Base-by-base conservation (phyloP, 495 filamentous ascomycete genomes). In the Pseudevernia furfuracea region DNA sequence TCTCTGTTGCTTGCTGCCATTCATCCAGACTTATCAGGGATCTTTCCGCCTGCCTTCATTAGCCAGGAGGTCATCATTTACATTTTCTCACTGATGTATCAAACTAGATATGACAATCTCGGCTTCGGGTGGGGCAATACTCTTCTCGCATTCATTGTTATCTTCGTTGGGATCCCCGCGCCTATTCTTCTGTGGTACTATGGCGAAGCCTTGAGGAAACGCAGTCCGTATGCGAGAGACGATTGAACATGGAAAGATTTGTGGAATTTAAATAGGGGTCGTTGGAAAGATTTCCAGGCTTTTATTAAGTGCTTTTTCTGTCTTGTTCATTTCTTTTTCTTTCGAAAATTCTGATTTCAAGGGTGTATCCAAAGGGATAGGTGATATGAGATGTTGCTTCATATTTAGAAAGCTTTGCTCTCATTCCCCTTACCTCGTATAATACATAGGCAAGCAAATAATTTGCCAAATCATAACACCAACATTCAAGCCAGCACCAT, bases 111-210 rank as follows among this genome's bases (percentile, higher is more conserved):
- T 30, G 19, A 17, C 59, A 61, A 58, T 9, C 41, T 61, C 25
- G 46, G 46, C 10, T 37, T 52, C 14, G 77, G 80, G 57, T 84
- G 74, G 66, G 84, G 82, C 2, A 68, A 84, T 56, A 84, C 81
- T 23, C 80, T 86, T 36, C 66, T 85, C 59, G 83, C 70, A 0
- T 71, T 69, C 43, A 76, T 85, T 37, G 81, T 77, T 68, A 53
- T 62, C 4, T 71, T 72, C 2, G 38, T 80, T 7, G 71, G 84
- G 72, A 75, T 77, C 15, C 78, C 77, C 19, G 71, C 83, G 48
- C 82, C 82, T 37, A 82, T 80, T 69, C 68, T 80, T 1, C 78
- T 85, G 60, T 81, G 77, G 64, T 68, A 68, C n/a, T 84, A 77
- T 67, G 82, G 81, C 0, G 69, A 69, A 49, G 10, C 46, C 46